Percentiles rank a stretch among this genome's conserved stretches.
These are phyloP conservation scores for Allium cepa DNA, from an alignment of 106 monocot genomes.

Conservation along the genomic window DNA sequence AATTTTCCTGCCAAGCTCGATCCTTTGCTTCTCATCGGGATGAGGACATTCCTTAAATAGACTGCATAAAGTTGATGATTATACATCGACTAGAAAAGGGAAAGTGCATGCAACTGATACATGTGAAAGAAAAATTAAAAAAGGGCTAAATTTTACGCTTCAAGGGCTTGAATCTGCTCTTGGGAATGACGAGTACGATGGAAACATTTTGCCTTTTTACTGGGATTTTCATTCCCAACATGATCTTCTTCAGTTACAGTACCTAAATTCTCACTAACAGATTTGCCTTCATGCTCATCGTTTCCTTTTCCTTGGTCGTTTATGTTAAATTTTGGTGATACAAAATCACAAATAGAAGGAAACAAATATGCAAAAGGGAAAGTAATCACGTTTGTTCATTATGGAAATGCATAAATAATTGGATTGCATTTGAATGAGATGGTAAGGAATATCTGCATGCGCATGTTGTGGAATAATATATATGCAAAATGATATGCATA, in stretches of 20 bases:
- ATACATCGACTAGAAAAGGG: not conserved
- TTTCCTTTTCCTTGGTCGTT: not conserved
- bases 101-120: not conserved
- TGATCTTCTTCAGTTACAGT: slow-evolving; percentile 27
- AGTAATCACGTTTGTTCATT: too few species aligned
- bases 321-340: too few species aligned
- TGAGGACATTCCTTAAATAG: slow-evolving; percentile 67
- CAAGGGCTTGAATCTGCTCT: slow-evolving; percentile 57
- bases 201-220: slow-evolving; percentile 39
- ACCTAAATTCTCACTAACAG: slow-evolving; percentile 38
- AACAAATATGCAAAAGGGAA: too few species aligned
- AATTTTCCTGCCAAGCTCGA: slow-evolving; percentile 63
- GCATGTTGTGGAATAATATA: too few species aligned
- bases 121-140: not conserved
- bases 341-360: too few species aligned
- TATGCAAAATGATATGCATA: too few species aligned
- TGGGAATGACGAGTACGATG: slow-evolving; percentile 50
- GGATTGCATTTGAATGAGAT: too few species aligned
- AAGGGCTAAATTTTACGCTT: slow-evolving; percentile 22
- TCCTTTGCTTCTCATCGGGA: slow-evolving; percentile 89
- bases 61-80: slow-evolving; percentile 3
- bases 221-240: slow-evolving; percentile 33
- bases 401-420: too few species aligned
- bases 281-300: slow-evolving; percentile 39
- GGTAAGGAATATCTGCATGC: too few species aligned